These are phyloP conservation scores for Mycena rosella DNA, from an alignment of 768 basidiomycete species.

Conservation along the genomic window DNA sequence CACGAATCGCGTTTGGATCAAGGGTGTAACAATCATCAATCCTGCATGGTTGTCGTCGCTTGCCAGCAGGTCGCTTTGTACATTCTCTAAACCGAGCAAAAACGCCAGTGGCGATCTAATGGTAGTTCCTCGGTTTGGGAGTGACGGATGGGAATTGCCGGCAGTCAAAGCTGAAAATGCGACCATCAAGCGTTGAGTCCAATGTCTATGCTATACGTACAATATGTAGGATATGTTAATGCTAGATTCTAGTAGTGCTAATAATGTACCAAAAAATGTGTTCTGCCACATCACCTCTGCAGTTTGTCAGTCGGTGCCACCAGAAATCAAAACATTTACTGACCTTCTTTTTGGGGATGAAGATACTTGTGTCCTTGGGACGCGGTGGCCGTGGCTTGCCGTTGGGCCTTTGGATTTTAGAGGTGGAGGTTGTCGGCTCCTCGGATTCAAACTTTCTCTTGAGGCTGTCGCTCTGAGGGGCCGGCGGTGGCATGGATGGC, in stretches of 20 bases:
- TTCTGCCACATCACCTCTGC: slow-evolving; percentile 8
- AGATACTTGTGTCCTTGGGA: slow-evolving; percentile 60
- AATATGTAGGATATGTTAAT: slow-evolving; percentile 3
- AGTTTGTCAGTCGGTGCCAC: not conserved
- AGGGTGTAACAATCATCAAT: slow-evolving; percentile 89
- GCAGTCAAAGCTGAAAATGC: slow-evolving; percentile 64
- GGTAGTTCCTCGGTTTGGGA: slow-evolving; percentile 88
- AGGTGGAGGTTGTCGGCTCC: slow-evolving; percentile 1
- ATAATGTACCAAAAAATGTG: slow-evolving; percentile 22
- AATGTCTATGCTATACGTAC: slow-evolving; percentile 11
- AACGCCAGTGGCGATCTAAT: slow-evolving; percentile 75
- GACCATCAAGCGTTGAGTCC: slow-evolving; percentile 31
- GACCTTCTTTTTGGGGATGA: slow-evolving; percentile 71
- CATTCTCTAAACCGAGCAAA: slow-evolving; percentile 88
- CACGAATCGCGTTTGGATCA: slow-evolving; percentile 81
- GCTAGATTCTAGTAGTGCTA: not conserved
- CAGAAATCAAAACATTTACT: not conserved
- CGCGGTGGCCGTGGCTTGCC: slow-evolving; percentile 46
- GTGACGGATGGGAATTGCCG: slow-evolving; percentile 89
- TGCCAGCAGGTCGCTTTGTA: slow-evolving; percentile 84
- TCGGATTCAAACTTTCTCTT: slow-evolving; percentile 32
- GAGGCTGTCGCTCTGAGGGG: slow-evolving; percentile 47
- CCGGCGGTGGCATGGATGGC: not conserved
- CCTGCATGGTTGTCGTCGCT: slow-evolving; percentile 88
- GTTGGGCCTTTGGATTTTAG: slow-evolving; percentile 27